Percentiles rank a stretch among this genome's conserved stretches.
phyloP scores from a whole-genome alignment of 2,329 filamentous ascomycete species.

The Trichophyton mentagrophytes region DNA sequence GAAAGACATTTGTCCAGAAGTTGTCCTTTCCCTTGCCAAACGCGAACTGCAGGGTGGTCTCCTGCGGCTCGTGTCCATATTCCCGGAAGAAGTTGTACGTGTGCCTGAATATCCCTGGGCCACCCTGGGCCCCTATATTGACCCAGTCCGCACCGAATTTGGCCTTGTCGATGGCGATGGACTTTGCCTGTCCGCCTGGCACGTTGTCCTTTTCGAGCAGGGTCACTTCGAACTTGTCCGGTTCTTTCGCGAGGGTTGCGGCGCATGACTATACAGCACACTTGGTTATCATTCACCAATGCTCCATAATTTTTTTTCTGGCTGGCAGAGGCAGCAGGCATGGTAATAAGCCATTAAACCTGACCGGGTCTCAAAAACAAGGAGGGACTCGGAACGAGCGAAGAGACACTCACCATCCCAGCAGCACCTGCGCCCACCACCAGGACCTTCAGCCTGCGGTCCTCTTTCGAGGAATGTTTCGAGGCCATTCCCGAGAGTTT shows the following conservation, averaged over 20 bases:
- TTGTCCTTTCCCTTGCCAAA: slow-evolving; percentile 45
- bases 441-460: slow-evolving; percentile 39
- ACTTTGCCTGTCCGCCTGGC: slow-evolving; percentile 49
- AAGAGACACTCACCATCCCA: slow-evolving; percentile 38
- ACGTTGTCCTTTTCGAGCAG: slow-evolving; percentile 47
- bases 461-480: slow-evolving; percentile 7
- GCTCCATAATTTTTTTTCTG: background rate
- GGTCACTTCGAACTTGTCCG: slow-evolving; percentile 52
- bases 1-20: slow-evolving; percentile 52
- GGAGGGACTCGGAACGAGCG: background rate
- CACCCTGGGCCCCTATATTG: slow-evolving; percentile 51
- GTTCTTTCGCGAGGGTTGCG: slow-evolving; percentile 52
- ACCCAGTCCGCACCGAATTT: slow-evolving; percentile 47
- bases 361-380: background rate
- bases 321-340: background rate
- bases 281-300: slow-evolving; percentile 3
- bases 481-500: background rate
- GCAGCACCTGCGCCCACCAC: slow-evolving; percentile 52
- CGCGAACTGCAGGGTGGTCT: slow-evolving; percentile 46
- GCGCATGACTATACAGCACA: slow-evolving; percentile 44
- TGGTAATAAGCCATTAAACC: background rate
- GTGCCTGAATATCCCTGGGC: slow-evolving; percentile 49
- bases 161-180: slow-evolving; percentile 43
- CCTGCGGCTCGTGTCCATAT: slow-evolving; percentile 45
- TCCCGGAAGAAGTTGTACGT: slow-evolving; percentile 49